These are phyloP conservation scores for Haplosporangium sp. DNA, from an alignment of 371 early-diverging fungal species.

Conservation along the genomic window DNA sequence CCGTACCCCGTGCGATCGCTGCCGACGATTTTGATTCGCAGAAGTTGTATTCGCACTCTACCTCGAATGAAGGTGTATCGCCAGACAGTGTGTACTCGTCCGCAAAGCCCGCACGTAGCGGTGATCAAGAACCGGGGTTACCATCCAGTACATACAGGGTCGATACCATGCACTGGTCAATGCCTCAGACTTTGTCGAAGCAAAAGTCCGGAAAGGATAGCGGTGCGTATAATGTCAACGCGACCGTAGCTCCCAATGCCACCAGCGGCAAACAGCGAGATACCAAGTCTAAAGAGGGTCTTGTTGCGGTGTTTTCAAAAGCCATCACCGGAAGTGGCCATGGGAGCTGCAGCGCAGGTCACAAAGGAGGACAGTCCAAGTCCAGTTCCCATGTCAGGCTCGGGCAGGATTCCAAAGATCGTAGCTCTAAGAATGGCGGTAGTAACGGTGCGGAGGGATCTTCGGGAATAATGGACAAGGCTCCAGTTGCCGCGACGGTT, in stretches of 20 bases:
- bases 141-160: background rate
- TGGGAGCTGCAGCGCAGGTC: background rate
- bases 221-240: background rate
- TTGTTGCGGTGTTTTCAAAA: constrained; percentile 21
- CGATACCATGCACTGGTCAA: constrained; percentile 10
- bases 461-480: background rate
- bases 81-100: background rate
- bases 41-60: background rate
- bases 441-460: background rate
- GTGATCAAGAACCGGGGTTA: background rate
- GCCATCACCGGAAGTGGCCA: constrained; percentile 4
- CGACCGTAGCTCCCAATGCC: background rate
- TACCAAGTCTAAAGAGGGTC: constrained; percentile 17
- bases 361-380: background rate
- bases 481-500: constrained; percentile 8
- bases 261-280: constrained; percentile 11
- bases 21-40: background rate
- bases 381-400: background rate
- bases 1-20: background rate
- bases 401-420: constrained; percentile 9
- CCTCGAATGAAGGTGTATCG: background rate
- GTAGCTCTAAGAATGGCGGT: background rate
- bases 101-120: background rate
- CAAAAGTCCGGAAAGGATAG: background rate
- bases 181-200: background rate